A percentile compares a stretch with the other conserved stretches of the same genome.
Conservation (phyloP, 345 rosid species). For the Eucalyptus marginata region DNA sequence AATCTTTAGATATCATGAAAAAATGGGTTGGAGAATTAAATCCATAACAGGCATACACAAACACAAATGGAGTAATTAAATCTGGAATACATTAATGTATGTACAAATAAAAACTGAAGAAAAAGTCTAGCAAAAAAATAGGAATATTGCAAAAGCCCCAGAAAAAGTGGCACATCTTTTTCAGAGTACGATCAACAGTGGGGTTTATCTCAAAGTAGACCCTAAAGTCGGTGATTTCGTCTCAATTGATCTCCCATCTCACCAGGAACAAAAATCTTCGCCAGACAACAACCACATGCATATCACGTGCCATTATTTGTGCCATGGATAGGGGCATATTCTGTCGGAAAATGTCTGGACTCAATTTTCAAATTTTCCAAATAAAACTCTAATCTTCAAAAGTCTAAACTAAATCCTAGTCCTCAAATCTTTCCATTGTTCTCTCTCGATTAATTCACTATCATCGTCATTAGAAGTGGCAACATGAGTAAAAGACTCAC, state of each 20-base stretch:
- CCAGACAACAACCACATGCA: neutral
- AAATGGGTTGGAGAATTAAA: neutral
- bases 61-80: neutral
- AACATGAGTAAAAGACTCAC: neutral
- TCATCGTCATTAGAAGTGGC: neutral
- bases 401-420: neutral
- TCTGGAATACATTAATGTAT: too few relatives aligned
- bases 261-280: neutral
- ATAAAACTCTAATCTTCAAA: too few relatives aligned
- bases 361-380: neutral
- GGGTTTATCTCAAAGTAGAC: neutral
- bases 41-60: neutral
- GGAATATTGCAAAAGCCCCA: neutral
- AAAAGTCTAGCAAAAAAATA: neutral
- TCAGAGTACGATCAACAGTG: neutral
- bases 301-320: neutral
- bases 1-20: too few relatives aligned
- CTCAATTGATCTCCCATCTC: neutral
- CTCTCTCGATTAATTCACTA: neutral
- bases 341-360: neutral
- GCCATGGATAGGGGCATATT: neutral
- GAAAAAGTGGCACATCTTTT: neutral
- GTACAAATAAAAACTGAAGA: neutral
- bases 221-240: neutral
- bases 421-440: neutral